Evolutionary conservation across 345 rosid species (phyloP).

Genomic region (Lumnitzera racemosa): DNA sequence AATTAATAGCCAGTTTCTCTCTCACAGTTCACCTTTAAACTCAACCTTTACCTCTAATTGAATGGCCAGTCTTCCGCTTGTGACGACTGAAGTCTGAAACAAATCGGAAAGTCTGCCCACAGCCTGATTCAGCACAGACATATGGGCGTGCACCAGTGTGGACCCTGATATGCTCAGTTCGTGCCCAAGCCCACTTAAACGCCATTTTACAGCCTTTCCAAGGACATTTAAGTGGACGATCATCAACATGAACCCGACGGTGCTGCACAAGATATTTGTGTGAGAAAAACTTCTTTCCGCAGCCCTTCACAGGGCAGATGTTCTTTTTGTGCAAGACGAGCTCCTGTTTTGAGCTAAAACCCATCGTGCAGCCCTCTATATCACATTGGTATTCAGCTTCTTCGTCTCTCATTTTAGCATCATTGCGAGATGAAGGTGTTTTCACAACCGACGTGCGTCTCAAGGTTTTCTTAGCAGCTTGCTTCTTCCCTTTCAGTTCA

Average conservation of each 20-base stretch:
- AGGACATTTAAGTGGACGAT: constrained; percentile 97
- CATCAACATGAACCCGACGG: constrained; percentile 74
- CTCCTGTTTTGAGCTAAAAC: constrained; percentile 62
- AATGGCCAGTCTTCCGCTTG: constrained; percentile 92
- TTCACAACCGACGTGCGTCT: constrained; percentile 23
- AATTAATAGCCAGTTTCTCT: constrained; percentile 8
- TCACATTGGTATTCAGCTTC: constrained; percentile 70
- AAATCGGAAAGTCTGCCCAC: constrained; percentile 89
- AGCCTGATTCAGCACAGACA: constrained; percentile 65
- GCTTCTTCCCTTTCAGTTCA: constrained; percentile 44
- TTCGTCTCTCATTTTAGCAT: constrained; percentile 34
- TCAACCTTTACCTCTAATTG: constrained; percentile 46
- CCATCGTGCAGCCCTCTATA: constrained; percentile 88
- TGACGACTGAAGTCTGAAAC: constrained; percentile 97
- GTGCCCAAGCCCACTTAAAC: constrained; percentile 99
- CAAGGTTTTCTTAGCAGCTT: constrained; percentile 34
- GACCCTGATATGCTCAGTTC: constrained; percentile 92
- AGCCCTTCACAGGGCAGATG: constrained; percentile 81
- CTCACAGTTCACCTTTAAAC: constrained; percentile 5
- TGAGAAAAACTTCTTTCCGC: constrained; percentile 91
- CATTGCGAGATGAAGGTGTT: constrained; percentile 19
- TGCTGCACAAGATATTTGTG: constrained; percentile 97
- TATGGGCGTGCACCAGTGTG: constrained; percentile 98
- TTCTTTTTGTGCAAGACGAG: constrained; percentile 71
- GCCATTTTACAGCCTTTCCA: constrained; percentile 99